These are phyloP conservation scores for Phytophthora chlamydospora DNA, from an alignment of 352 stramenopile species.

Conservation along the genomic window DNA sequence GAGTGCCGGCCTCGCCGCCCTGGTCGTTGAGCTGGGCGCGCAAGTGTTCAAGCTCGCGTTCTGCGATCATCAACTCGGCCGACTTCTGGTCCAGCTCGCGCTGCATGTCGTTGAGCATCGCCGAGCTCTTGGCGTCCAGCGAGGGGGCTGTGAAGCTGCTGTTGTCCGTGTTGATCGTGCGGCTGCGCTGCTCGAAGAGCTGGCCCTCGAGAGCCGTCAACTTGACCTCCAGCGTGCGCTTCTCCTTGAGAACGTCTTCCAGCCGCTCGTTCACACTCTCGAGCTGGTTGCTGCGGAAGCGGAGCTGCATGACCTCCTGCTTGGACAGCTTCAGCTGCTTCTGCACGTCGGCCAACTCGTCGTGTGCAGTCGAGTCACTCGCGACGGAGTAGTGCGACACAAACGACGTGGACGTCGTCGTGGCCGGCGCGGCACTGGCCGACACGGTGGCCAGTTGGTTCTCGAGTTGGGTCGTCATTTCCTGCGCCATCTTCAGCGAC, in stretches of 20 bases:
- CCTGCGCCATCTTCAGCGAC: conserved; percentile 39
- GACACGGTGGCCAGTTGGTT: conserved; percentile 44
- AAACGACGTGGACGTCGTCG: conserved; percentile 32
- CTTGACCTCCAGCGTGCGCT: conserved; percentile 79
- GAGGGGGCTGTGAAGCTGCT: conserved; percentile 42
- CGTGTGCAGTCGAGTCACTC: conserved; percentile 32
- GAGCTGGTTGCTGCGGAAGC: conserved; percentile 82
- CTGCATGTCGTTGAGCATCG: conserved; percentile 57
- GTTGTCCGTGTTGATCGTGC: conserved; percentile 61
- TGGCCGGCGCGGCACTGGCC: conserved; percentile 12
- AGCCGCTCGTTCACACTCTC: conserved; percentile 72
- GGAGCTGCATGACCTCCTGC: conserved; percentile 85
- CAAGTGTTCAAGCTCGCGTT: conserved; percentile 59
- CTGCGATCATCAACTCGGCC: conserved; percentile 49
- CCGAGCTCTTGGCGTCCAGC: conserved; percentile 39
- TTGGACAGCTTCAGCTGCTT: conserved; percentile 83
- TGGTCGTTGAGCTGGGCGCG: conserved; percentile 21
- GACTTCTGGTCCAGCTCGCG: conserved; percentile 64
- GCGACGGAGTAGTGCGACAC: conserved; percentile 29
- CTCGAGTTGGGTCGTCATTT: conserved; percentile 45
- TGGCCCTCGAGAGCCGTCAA: conserved; percentile 80
- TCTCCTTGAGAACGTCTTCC: conserved; percentile 79
- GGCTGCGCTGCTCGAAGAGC: conserved; percentile 76
- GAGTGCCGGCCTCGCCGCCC: neutral
- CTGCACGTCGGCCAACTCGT: conserved; percentile 61